Percentiles rank a stretch among this genome's conserved stretches.
Evolutionary conservation across 352 stramenopile species (phyloP).

Genomic region (Hyaloperonospora brassicae): DNA sequence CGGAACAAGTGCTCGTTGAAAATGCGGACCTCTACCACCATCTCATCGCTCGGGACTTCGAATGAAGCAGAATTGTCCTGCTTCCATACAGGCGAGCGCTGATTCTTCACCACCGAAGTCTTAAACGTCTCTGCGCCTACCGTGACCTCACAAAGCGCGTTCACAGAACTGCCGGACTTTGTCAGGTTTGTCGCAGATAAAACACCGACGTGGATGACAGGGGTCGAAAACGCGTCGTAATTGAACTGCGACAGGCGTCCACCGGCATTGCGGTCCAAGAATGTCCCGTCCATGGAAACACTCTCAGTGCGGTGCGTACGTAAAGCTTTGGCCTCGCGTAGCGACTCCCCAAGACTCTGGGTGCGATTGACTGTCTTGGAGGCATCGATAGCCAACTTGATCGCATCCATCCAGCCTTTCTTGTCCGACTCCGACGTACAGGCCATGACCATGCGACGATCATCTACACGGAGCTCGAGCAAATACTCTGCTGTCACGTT

Average conservation of each 20-base stretch:
- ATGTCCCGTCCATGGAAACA: slow-evolving; percentile 58
- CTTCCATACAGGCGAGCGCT: slow-evolving; percentile 80
- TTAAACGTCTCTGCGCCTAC: slow-evolving; percentile 78
- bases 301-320: slow-evolving; percentile 59
- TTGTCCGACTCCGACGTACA: slow-evolving; percentile 80
- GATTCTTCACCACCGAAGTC: slow-evolving; percentile 71
- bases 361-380: slow-evolving; percentile 76
- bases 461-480: slow-evolving; percentile 65
- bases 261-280: slow-evolving; percentile 56
- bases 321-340: slow-evolving; percentile 44
- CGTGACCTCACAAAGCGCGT: slow-evolving; percentile 75
- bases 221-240: slow-evolving; percentile 74
- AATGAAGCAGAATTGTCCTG: slow-evolving; percentile 82
- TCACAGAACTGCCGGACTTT: slow-evolving; percentile 65
- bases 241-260: slow-evolving; percentile 81
- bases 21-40: slow-evolving; percentile 76
- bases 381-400: slow-evolving; percentile 79
- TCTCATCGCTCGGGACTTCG: slow-evolving; percentile 65
- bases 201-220: slow-evolving; percentile 71
- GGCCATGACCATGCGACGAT: slow-evolving; percentile 75
- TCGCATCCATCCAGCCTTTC: slow-evolving; percentile 79
- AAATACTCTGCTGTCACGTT: slow-evolving; percentile 65
- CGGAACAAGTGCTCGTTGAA: slow-evolving; percentile 81
- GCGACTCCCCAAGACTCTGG: slow-evolving; percentile 41
- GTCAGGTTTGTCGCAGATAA: slow-evolving; percentile 75